Evolutionary conservation across 1,284 basidiomycete genomes (phyloP).

Genomic region (Phenoliferia sp.): DNA sequence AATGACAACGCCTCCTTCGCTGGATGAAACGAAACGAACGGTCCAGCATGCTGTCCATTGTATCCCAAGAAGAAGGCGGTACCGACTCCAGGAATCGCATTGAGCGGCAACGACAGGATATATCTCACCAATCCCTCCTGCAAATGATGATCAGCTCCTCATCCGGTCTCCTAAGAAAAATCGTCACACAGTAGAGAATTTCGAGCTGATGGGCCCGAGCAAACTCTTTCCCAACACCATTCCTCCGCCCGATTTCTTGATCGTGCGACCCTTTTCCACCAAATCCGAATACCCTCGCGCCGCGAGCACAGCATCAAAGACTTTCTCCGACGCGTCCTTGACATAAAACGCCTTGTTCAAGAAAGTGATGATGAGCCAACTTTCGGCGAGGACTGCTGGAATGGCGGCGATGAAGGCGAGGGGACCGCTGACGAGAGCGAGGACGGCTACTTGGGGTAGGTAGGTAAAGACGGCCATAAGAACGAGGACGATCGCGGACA

Average conservation of each 20-base stretch:
- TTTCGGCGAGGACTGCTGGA: slow-evolving; percentile 47
- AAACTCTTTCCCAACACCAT: slow-evolving; percentile 44
- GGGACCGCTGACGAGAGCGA: slow-evolving; percentile 60
- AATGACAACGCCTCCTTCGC: background rate
- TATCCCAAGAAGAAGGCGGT: slow-evolving; percentile 54
- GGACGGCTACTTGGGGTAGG: slow-evolving; percentile 61
- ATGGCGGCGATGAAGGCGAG: slow-evolving; percentile 48
- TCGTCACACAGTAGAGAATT: slow-evolving; percentile 12
- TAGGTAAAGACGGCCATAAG: slow-evolving; percentile 61
- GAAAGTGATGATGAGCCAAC: slow-evolving; percentile 48
- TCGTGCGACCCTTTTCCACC: slow-evolving; percentile 44
- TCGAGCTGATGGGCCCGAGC: slow-evolving; percentile 42
- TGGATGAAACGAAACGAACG: slow-evolving; percentile 7
- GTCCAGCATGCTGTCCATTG: slow-evolving; percentile 30
- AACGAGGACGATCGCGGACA: slow-evolving; percentile 45
- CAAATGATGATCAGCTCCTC: background rate
- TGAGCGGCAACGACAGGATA: slow-evolving; percentile 56
- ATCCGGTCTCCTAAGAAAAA: background rate
- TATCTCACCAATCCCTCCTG: slow-evolving; percentile 45
- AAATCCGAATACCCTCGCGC: slow-evolving; percentile 44
- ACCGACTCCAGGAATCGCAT: slow-evolving; percentile 62
- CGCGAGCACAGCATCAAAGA: slow-evolving; percentile 46
- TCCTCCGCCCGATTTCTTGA: slow-evolving; percentile 39
- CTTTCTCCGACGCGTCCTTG: slow-evolving; percentile 43
- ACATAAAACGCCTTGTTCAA: slow-evolving; percentile 51